Evolutionary conservation across 169 alveolate species (phyloP).

Genomic region (Plasmodium vivax): DNA sequence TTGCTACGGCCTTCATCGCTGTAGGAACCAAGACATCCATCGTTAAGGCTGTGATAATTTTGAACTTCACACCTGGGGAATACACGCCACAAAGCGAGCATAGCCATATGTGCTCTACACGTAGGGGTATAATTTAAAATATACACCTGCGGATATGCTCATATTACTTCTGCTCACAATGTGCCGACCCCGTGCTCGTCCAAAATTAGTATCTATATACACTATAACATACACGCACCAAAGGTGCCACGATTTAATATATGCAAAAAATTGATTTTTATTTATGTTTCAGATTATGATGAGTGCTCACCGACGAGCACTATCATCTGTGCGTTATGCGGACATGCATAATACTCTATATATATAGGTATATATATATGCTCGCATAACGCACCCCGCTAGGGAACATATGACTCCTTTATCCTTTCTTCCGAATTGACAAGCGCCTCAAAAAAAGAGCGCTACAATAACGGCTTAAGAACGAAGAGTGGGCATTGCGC

Average conservation of each 20-base stretch:
- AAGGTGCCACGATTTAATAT: neutral
- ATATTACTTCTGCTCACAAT: neutral
- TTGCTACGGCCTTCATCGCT: slow-evolving; percentile 76
- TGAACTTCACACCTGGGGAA: neutral
- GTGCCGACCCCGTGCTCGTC: neutral
- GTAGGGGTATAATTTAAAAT: neutral
- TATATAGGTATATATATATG: no score
- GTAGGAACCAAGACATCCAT: slow-evolving; percentile 76
- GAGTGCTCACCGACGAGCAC: neutral
- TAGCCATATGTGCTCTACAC: neutral
- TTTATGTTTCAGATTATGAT: neutral
- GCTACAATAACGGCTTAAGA: neutral
- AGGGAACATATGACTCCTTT: neutral
- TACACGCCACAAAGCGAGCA: neutral
- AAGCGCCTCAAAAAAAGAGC: neutral
- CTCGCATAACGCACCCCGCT: neutral
- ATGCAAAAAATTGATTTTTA: neutral
- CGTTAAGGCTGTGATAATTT: slow-evolving; percentile 33
- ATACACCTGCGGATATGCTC: neutral
- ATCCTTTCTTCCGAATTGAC: neutral
- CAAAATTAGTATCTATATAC: neutral
- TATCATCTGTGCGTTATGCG: neutral
- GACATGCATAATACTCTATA: no score
- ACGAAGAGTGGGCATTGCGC: neutral
- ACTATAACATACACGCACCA: neutral